Percentiles rank a stretch among this genome's conserved stretches.
Conservation (phyloP, 2,329 filamentous ascomycete genomes). For the Pseudogymnoascus sp. region DNA sequence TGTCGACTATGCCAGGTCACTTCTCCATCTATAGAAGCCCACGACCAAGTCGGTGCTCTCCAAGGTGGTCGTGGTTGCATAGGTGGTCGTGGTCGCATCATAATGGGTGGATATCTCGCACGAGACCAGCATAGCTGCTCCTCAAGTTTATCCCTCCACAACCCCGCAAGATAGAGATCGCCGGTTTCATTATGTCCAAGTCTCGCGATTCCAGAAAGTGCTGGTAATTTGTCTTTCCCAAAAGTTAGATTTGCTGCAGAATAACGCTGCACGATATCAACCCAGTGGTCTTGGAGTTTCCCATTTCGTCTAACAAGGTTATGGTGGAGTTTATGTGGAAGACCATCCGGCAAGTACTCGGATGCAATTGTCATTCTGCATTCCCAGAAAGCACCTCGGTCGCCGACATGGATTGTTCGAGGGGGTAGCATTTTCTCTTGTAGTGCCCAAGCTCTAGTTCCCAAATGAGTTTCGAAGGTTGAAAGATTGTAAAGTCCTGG, state of each 20-base stretch:
- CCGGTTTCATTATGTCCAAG: background rate
- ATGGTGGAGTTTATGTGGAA: background rate
- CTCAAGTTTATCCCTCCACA: constrained; percentile 17
- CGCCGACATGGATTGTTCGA: constrained; percentile 16
- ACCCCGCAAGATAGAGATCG: constrained; percentile 8
- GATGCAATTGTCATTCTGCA: constrained; percentile 11
- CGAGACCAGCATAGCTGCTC: constrained; percentile 14
- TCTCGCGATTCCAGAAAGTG: constrained; percentile 17
- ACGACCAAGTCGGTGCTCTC: constrained; percentile 18
- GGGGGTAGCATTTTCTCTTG: constrained; percentile 15
- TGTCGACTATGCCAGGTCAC: constrained; percentile 11
- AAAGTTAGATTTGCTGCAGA: constrained; percentile 13
- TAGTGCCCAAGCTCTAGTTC: constrained; percentile 13
- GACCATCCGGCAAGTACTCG: constrained; percentile 13
- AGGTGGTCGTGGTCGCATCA: too few relatives aligned
- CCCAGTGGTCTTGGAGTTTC: background rate
- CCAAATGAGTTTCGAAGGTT: constrained; percentile 11
- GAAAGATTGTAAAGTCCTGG: background rate
- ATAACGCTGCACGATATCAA: constrained; percentile 10
- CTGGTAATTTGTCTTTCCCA: constrained; percentile 15
- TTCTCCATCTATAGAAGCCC: constrained; percentile 14
- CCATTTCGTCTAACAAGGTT: background rate
- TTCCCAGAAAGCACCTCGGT: constrained; percentile 20
- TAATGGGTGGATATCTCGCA: background rate
- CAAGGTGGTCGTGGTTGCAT: constrained; percentile 9